Evolutionary conservation across 331 rosid species (phyloP).

Genomic region (Pyracantha coccinea): DNA sequence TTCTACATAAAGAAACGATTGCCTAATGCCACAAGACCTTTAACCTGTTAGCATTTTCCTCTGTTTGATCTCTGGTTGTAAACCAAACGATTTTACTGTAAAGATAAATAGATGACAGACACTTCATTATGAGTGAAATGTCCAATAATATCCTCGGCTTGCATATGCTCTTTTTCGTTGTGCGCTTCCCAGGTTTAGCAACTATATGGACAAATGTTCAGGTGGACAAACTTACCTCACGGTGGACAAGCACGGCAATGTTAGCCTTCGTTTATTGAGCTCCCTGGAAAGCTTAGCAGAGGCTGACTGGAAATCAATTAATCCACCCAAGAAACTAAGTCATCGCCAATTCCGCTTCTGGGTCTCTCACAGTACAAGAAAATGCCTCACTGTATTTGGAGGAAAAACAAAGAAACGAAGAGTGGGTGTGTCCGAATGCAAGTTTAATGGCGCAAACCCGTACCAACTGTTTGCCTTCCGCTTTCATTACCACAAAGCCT

Average conservation of each 20-base stretch:
- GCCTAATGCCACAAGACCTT: not conserved
- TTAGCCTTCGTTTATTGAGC: slow-evolving; percentile 17
- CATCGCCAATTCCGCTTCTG: slow-evolving; percentile 21
- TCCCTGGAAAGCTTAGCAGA: slow-evolving; percentile 22
- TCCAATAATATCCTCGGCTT: not conserved
- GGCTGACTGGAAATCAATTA: slow-evolving; percentile 32
- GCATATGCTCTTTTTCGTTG: not conserved
- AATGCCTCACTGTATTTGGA: slow-evolving; percentile 31
- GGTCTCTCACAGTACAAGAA: slow-evolving; percentile 24
- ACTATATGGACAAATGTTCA: slow-evolving; percentile 34
- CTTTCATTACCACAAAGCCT: slow-evolving; percentile 37
- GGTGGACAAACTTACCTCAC: slow-evolving; percentile 23
- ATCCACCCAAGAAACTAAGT: slow-evolving; percentile 13
- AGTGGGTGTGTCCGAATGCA: slow-evolving; percentile 30
- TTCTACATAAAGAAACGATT: not conserved
- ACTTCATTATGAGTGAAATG: not conserved
- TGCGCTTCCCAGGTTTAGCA: slow-evolving; percentile 24
- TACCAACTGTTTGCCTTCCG: slow-evolving; percentile 32
- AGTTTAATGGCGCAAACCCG: slow-evolving; percentile 26
- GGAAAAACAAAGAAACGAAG: slow-evolving; percentile 12
- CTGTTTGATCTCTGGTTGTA: not conserved
- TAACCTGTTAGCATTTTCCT: not conserved
- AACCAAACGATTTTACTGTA: not conserved
- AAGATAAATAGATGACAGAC: not conserved
- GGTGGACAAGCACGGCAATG: slow-evolving; percentile 25